A percentile compares a stretch with the other conserved stretches of the same genome.
Conservation (phyloP, 106 monocot species). For the Apostasia ramifera region DNA sequence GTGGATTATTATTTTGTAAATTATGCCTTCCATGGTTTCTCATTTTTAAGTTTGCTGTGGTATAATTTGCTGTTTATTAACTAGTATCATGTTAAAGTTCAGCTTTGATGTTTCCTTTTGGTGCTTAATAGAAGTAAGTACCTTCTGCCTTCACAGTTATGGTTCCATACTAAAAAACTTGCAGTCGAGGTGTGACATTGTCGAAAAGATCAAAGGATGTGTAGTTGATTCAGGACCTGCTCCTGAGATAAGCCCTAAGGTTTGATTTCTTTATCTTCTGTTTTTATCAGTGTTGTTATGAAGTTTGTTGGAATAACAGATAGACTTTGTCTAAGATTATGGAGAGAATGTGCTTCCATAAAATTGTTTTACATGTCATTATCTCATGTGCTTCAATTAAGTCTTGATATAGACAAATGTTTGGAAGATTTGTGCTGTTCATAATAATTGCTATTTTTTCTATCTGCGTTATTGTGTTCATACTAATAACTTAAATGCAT, state of each 20-base stretch:
- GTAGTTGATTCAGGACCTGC: slow-evolving; percentile 85
- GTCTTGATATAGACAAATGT: too few species aligned
- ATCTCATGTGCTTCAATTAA: background rate
- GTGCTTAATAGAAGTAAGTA: background rate
- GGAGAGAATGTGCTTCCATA: too few species aligned
- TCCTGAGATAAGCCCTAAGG: slow-evolving; percentile 76
- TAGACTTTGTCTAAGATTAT: too few species aligned
- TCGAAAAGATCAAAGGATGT: slow-evolving; percentile 84
- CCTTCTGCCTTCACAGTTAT: slow-evolving; percentile 47
- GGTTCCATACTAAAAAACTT: slow-evolving; percentile 72
- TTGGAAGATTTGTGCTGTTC: too few species aligned
- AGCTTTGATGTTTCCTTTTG: background rate
- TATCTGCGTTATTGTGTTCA: too few species aligned
- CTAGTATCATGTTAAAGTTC: background rate
- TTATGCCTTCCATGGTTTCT: too few species aligned
- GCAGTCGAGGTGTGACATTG: slow-evolving; percentile 51
- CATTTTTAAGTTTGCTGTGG: too few species aligned
- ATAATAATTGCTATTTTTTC: too few species aligned
- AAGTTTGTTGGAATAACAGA: background rate
- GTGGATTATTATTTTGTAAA: too few species aligned
- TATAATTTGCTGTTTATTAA: too few species aligned
- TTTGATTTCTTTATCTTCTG: slow-evolving; percentile 13
- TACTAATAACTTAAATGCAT: too few species aligned
- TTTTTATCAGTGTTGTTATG: slow-evolving; percentile 1
- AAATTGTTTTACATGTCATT: background rate